Conservation (phyloP, 805 yeast genomes). For the Tetrapisispora phaffii region DNA sequence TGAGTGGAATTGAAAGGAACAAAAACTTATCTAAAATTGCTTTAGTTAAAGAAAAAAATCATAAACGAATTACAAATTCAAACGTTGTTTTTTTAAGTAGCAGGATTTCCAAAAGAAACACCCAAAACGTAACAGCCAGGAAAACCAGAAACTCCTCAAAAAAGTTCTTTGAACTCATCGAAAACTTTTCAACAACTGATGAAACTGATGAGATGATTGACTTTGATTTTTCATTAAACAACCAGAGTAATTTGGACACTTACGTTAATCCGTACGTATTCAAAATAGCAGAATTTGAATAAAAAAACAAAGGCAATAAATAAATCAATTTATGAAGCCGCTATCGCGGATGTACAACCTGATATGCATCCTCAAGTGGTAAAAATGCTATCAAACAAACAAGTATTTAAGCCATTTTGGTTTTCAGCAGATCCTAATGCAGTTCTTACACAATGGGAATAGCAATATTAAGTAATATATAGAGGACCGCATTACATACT, state of each 20-base stretch:
- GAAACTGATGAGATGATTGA: slow-evolving; percentile 10
- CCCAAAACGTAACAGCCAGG: slow-evolving; percentile 7
- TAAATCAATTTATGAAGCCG: slow-evolving; percentile 8
- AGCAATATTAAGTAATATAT: too few species aligned
- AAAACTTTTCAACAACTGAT: slow-evolving; percentile 13
- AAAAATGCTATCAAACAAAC: slow-evolving; percentile 12
- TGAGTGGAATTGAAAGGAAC: background rate
- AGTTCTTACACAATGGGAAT: slow-evolving; percentile 16
- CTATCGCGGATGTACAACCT: slow-evolving; percentile 9
- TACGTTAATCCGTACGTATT: slow-evolving; percentile 20
- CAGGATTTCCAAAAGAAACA: slow-evolving; percentile 5
- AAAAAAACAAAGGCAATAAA: slow-evolving; percentile 11
- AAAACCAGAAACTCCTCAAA: slow-evolving; percentile 24
- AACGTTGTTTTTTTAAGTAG: slow-evolving; percentile 11
- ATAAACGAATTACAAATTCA: slow-evolving; percentile 7
- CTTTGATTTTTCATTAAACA: slow-evolving; percentile 8
- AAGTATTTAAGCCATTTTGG: slow-evolving; percentile 16
- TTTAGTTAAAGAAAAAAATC: background rate
- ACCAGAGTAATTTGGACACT: slow-evolving; percentile 8
- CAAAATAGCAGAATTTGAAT: slow-evolving; percentile 21
- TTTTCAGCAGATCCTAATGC: slow-evolving; percentile 20
- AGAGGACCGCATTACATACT: background rate
- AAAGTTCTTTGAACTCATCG: slow-evolving; percentile 17
- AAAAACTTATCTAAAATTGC: background rate
- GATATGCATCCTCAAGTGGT: slow-evolving; percentile 14